A percentile compares a stretch with the other conserved stretches of the same genome.
phyloP scores from a whole-genome alignment of 1,284 basidiomycete genomes.

The Apiotrichum domesticum region DNA sequence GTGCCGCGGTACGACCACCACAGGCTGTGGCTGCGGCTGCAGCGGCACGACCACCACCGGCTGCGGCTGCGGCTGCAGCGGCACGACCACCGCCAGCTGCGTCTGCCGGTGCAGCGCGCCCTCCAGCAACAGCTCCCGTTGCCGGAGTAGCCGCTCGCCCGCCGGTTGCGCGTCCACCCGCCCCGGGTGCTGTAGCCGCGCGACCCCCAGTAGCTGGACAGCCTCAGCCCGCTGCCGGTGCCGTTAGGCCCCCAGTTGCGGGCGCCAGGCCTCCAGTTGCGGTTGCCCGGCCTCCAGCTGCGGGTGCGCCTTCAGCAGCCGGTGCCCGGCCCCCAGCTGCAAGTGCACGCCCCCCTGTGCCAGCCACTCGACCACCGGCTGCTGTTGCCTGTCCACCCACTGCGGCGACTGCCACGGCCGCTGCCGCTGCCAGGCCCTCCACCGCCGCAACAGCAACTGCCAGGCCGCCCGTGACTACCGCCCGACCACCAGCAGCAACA shows the following conservation, averaged over 20 bases:
- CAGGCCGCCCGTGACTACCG: background rate
- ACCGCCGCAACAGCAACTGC: background rate
- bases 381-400: background rate
- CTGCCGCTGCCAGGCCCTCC: background rate
- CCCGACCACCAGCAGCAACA: background rate
- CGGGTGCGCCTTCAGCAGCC: background rate
- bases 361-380: background rate
- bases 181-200: background rate
- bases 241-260: background rate
- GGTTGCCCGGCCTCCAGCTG: background rate
- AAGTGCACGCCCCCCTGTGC: background rate
- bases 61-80: background rate
- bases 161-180: background rate
- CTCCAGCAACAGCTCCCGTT: background rate
- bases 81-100: background rate
- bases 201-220: background rate
- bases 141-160: background rate
- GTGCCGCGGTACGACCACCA: background rate
- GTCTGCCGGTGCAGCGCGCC: background rate
- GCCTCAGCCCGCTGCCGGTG: background rate
- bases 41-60: background rate
- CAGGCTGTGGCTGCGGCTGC: background rate
- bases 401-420: too few species aligned
- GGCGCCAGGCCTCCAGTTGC: background rate
- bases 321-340: background rate